These are phyloP conservation scores for Paramecium bursaria DNA, from an alignment of 73 alveolate species.

Conservation along the genomic window DNA sequence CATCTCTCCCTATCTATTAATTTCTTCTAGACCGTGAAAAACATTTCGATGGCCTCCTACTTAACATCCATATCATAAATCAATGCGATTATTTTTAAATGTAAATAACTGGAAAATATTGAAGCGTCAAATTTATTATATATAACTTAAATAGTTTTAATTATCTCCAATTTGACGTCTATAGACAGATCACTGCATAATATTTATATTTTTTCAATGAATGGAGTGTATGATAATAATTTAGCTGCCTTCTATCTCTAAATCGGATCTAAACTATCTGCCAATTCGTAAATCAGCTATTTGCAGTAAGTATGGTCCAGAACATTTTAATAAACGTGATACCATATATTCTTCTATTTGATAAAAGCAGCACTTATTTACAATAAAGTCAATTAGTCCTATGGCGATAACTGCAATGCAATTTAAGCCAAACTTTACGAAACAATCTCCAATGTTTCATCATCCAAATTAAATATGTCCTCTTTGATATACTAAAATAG, in stretches of 20 bases:
- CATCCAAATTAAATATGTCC: conserved; percentile 49
- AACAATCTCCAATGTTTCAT: conserved; percentile 45
- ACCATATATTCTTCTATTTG: conserved; percentile 9
- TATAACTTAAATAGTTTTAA: background rate
- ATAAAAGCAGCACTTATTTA: background rate
- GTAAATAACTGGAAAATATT: conserved; percentile 2
- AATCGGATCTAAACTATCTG: background rate
- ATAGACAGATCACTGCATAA: conserved; percentile 26
- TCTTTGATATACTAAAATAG: conserved; percentile 16
- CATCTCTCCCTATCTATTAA: conserved; percentile 28
- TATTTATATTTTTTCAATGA: background rate
- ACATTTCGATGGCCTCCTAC: conserved; percentile 61
- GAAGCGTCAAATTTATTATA: background rate
- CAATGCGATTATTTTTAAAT: conserved; percentile 30
- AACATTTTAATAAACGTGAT: background rate
- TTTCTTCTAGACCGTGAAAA: conserved; percentile 45
- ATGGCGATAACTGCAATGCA: background rate
- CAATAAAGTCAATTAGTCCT: background rate
- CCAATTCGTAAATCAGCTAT: conserved; percentile 12
- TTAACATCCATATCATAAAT: conserved; percentile 44
- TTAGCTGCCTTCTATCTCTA: conserved; percentile 17
- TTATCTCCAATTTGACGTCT: conserved; percentile 27
- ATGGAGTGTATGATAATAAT: conserved; percentile 13
- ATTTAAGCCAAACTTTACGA: conserved; percentile 21
- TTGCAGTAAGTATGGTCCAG: conserved; percentile 13